These are phyloP conservation scores for Ganoderma leucocontextum DNA, from an alignment of 1,284 basidiomycete genomes.

Conservation along the genomic window DNA sequence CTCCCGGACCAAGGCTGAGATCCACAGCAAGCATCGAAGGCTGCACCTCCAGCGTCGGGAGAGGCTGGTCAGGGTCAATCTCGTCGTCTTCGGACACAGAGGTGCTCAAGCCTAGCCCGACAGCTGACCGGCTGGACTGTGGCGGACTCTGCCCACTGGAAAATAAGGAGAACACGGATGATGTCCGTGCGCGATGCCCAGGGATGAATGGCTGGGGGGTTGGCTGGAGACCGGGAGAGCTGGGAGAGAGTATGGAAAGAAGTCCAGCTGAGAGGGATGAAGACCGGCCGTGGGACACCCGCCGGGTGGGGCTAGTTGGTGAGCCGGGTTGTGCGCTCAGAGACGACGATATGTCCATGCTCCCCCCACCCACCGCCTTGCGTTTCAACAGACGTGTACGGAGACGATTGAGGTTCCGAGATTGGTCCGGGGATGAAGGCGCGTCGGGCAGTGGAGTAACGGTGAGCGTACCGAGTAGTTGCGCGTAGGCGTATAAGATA, in stretches of 20 bases:
- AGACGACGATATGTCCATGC: constrained; percentile 75
- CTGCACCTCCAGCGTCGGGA: constrained; percentile 85
- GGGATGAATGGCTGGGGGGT: constrained; percentile 35
- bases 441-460: constrained; percentile 45
- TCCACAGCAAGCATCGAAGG: constrained; percentile 89
- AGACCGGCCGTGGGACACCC: constrained; percentile 54
- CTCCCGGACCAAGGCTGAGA: constrained; percentile 77
- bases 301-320: constrained; percentile 44
- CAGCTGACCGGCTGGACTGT: constrained; percentile 23
- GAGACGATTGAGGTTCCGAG: constrained; percentile 52
- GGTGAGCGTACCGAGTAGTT: constrained; percentile 75
- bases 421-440: constrained; percentile 47
- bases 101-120: constrained; percentile 38
- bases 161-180: constrained; percentile 41
- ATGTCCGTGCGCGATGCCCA: constrained; percentile 39
- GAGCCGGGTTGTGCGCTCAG: constrained; percentile 38
- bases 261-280: constrained; percentile 65
- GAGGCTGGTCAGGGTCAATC: constrained; percentile 68
- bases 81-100: constrained; percentile 47
- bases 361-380: constrained; percentile 72
- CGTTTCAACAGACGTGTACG: constrained; percentile 58
- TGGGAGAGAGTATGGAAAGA: constrained; percentile 56
- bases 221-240: constrained; percentile 29
- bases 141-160: constrained; percentile 31
- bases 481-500: constrained; percentile 89